These are phyloP conservation scores for Lodderomyces metapsilosis DNA, from an alignment of 1,139 yeast genomes.

Conservation along the genomic window DNA sequence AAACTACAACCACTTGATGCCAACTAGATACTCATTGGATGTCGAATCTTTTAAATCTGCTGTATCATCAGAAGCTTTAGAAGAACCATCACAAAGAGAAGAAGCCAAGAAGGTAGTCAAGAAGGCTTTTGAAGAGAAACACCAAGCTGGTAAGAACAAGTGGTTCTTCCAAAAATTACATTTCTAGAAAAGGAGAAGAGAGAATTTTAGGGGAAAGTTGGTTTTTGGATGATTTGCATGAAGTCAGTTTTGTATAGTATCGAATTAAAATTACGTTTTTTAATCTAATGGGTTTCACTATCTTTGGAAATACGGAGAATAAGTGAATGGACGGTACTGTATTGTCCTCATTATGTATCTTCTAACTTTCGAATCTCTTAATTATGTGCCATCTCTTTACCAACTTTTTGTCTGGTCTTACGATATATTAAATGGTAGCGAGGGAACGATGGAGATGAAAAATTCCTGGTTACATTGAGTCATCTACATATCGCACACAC, in stretches of 20 bases:
- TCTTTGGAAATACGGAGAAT: too few relatives aligned
- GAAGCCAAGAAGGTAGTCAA: conserved; percentile 99
- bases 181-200: conserved; percentile 57
- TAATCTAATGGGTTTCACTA: conserved; percentile 9
- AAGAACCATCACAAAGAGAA: conserved; percentile 98
- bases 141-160: conserved; percentile 99
- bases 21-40: conserved; percentile 99
- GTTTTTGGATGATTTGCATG: conserved; percentile 8
- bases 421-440: conserved; percentile 1
- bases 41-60: conserved; percentile 92
- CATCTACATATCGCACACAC: not conserved
- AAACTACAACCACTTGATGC: conserved; percentile 99
- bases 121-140: conserved; percentile 99
- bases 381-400: not conserved
- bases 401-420: not conserved
- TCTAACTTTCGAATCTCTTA: too few relatives aligned
- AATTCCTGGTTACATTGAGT: conserved; percentile 1
- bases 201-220: conserved; percentile 3
- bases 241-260: conserved; percentile 6
- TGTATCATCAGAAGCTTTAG: conserved; percentile 90
- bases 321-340: too few relatives aligned
- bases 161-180: conserved; percentile 99
- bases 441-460: not conserved
- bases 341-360: too few relatives aligned
- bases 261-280: conserved; percentile 3